A percentile compares a stretch with the other conserved stretches of the same genome.
Evolutionary conservation across 805 yeast species (phyloP).

Genomic region (Hanseniaspora pseudoguilliermondii): DNA sequence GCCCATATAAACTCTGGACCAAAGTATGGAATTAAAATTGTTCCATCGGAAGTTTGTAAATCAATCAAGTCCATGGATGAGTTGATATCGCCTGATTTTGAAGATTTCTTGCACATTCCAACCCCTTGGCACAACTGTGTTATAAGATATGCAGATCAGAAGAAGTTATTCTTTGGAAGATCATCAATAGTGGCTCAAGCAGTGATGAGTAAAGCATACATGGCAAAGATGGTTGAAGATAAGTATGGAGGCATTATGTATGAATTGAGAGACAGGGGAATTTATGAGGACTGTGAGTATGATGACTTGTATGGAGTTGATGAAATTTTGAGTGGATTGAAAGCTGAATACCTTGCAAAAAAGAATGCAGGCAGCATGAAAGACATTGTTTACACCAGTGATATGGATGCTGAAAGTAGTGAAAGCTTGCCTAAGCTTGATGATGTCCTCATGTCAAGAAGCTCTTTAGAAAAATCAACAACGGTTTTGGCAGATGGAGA

Average conservation of each 20-base stretch:
- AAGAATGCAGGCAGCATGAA: not conserved
- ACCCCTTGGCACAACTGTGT: constrained; percentile 57
- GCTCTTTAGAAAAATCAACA: not conserved
- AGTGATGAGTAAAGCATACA: constrained; percentile 25
- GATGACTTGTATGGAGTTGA: not conserved
- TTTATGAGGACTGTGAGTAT: not conserved
- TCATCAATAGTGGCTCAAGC: constrained; percentile 30
- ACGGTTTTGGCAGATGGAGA: not conserved
- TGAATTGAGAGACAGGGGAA: not conserved
- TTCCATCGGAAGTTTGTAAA: constrained; percentile 33
- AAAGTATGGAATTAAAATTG: constrained; percentile 43
- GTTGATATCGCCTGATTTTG: constrained; percentile 33
- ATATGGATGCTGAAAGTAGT: not conserved
- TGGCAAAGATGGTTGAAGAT: constrained; percentile 28
- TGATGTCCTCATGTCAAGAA: not conserved
- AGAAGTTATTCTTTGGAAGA: constrained; percentile 27
- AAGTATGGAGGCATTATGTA: not conserved
- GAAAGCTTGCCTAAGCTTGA: not conserved
- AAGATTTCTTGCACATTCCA: constrained; percentile 48
- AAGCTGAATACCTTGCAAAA: not conserved
- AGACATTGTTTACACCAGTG: not conserved
- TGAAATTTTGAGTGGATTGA: not conserved
- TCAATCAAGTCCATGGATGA: constrained; percentile 34
- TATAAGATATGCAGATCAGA: constrained; percentile 31
- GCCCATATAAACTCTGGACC: constrained; percentile 51